These are phyloP conservation scores for Calophaca sinica DNA, from an alignment of 306 rosid genomes.

Conservation along the genomic window DNA sequence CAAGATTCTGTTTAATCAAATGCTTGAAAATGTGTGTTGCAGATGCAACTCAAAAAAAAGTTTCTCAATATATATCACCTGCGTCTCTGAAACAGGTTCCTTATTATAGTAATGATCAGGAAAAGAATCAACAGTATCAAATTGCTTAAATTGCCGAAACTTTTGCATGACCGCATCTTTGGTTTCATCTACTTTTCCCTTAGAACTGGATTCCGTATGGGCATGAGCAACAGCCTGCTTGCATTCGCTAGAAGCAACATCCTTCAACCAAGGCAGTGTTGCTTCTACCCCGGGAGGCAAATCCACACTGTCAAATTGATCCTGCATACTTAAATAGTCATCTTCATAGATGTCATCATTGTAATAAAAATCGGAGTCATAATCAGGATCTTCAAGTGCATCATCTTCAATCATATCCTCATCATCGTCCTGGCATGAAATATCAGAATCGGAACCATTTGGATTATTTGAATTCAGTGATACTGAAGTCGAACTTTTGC, in stretches of 20 bases:
- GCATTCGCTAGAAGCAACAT: slow-evolving; percentile 48
- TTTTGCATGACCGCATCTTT: slow-evolving; percentile 39
- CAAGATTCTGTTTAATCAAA: slow-evolving; percentile 28
- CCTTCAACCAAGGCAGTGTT: slow-evolving; percentile 75
- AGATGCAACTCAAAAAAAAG: not conserved
- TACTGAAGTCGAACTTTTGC: slow-evolving; percentile 63
- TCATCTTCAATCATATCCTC: slow-evolving; percentile 54
- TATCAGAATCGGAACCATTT: slow-evolving; percentile 54
- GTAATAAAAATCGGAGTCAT: slow-evolving; percentile 49
- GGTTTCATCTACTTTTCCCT: slow-evolving; percentile 43
- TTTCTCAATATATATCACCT: slow-evolving; percentile 55
- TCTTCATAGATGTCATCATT: slow-evolving; percentile 53
- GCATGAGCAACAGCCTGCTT: slow-evolving; percentile 40
- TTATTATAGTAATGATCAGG: slow-evolving; percentile 68
- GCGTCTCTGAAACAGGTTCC: slow-evolving; percentile 43
- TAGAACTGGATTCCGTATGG: slow-evolving; percentile 56
- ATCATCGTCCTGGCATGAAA: slow-evolving; percentile 56
- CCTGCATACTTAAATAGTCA: slow-evolving; percentile 56
- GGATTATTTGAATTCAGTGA: slow-evolving; percentile 55
- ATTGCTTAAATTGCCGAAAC: slow-evolving; percentile 62
- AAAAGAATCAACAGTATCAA: slow-evolving; percentile 63
- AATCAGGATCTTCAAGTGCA: slow-evolving; percentile 54
- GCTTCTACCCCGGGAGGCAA: slow-evolving; percentile 88
- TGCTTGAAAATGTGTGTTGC: slow-evolving; percentile 22
- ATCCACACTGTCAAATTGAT: slow-evolving; percentile 78